phyloP scores from a whole-genome alignment of 164 flowering plant genomes.

The Piper longum region DNA sequence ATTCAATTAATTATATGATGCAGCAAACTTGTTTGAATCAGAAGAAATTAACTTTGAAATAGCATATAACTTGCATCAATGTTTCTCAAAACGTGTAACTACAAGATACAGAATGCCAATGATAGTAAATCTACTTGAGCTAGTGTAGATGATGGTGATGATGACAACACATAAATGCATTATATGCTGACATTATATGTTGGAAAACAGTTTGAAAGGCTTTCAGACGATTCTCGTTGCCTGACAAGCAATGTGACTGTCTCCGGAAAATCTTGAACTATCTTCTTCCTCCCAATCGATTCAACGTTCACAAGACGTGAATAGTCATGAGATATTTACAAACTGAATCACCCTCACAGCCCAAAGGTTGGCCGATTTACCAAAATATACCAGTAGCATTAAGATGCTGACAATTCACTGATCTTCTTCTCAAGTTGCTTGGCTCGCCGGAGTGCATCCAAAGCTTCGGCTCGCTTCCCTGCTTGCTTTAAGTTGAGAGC shows the following conservation, averaged over 20 bases:
- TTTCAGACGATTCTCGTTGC: neutral
- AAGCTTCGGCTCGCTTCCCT: constrained; percentile 81
- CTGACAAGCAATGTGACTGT: neutral
- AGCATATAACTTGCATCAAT: too few relatives aligned
- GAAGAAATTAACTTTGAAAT: too few relatives aligned
- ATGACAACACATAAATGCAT: too few relatives aligned
- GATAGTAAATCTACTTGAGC: too few relatives aligned
- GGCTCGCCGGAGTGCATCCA: constrained; percentile 72
- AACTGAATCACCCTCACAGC: too few relatives aligned
- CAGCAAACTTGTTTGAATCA: too few relatives aligned
- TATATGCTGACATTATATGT: too few relatives aligned
- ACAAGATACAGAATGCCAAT: too few relatives aligned
- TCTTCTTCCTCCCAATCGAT: neutral
- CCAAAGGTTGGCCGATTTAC: neutral
- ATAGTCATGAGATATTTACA: neutral
- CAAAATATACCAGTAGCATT: neutral
- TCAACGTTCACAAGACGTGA: neutral
- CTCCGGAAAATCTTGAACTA: neutral
- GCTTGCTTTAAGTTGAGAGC: constrained; percentile 70
- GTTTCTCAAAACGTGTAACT: too few relatives aligned
- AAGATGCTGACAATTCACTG: constrained; percentile 21
- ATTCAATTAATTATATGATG: too few relatives aligned
- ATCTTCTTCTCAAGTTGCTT: constrained; percentile 74
- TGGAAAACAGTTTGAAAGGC: too few relatives aligned
- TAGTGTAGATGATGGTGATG: too few relatives aligned